Conservation (phyloP, 2,329 filamentous ascomycete species). For the Lasiodiplodia hormozganensis region DNA sequence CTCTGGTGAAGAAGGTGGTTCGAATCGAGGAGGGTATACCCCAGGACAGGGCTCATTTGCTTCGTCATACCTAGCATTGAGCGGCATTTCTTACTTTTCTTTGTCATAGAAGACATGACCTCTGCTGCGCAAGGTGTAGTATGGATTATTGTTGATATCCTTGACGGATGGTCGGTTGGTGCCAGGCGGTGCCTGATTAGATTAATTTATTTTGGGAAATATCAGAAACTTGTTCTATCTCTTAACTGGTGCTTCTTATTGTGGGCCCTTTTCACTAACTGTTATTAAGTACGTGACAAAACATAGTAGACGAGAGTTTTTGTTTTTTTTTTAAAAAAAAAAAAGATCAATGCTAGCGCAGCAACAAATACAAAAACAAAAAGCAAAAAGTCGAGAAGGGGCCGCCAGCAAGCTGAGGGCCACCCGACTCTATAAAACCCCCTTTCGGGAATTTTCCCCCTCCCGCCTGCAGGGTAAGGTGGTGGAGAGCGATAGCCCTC, state of each 20-base stretch:
- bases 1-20: background rate
- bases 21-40: constrained; percentile 1
- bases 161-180: background rate
- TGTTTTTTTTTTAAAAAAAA: background rate
- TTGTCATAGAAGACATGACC: background rate
- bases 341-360: too few relatives aligned
- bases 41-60: background rate
- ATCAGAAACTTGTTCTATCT: too few relatives aligned
- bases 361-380: too few relatives aligned
- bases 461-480: background rate
- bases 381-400: too few relatives aligned
- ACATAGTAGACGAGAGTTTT: too few relatives aligned
- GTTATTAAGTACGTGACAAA: too few relatives aligned
- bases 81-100: background rate
- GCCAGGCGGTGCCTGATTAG: background rate
- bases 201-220: background rate
- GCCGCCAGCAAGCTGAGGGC: too few relatives aligned
- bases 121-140: constrained; percentile 13
- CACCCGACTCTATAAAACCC: background rate
- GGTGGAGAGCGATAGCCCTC: background rate
- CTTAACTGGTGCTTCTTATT: too few relatives aligned
- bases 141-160: background rate
- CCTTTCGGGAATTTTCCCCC: background rate
- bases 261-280: too few relatives aligned
- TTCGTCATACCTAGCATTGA: background rate